These are phyloP conservation scores for Zygosaccharomyces lentus DNA, from an alignment of 805 yeast species.

Conservation along the genomic window DNA sequence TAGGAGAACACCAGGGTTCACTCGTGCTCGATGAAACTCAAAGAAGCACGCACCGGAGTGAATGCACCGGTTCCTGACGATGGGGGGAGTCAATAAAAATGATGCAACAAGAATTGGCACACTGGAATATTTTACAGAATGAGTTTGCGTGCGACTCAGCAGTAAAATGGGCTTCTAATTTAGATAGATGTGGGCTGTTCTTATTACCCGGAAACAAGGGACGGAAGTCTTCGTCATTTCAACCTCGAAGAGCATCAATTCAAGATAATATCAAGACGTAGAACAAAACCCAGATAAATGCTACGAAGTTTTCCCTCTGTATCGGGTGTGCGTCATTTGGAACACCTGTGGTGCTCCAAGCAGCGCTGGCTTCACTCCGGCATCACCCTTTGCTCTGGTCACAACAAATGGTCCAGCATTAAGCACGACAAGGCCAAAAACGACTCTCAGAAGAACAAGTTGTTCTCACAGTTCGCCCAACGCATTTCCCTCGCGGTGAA, in stretches of 20 bases:
- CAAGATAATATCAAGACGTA: background rate
- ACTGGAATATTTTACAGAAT: too few relatives aligned
- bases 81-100: too few relatives aligned
- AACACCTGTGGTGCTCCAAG: background rate
- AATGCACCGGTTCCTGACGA: too few relatives aligned
- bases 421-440: constrained; percentile 92
- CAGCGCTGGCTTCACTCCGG: background rate
- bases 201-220: background rate
- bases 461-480: constrained; percentile 66
- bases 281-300: background rate
- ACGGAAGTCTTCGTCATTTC: too few relatives aligned
- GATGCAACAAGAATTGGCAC: too few relatives aligned
- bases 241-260: too few relatives aligned
- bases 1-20: too few relatives aligned
- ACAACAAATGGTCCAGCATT: constrained; percentile 92
- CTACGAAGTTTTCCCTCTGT: background rate
- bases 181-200: too few relatives aligned
- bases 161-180: too few relatives aligned
- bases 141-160: too few relatives aligned
- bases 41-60: too few relatives aligned
- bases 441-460: constrained; percentile 70
- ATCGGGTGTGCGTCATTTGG: background rate
- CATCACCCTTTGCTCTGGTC: constrained; percentile 49
- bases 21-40: too few relatives aligned
- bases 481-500: constrained; percentile 73